Base-by-base conservation (phyloP, 257 asterid genomes). In the Solanum arcanum region DNA sequence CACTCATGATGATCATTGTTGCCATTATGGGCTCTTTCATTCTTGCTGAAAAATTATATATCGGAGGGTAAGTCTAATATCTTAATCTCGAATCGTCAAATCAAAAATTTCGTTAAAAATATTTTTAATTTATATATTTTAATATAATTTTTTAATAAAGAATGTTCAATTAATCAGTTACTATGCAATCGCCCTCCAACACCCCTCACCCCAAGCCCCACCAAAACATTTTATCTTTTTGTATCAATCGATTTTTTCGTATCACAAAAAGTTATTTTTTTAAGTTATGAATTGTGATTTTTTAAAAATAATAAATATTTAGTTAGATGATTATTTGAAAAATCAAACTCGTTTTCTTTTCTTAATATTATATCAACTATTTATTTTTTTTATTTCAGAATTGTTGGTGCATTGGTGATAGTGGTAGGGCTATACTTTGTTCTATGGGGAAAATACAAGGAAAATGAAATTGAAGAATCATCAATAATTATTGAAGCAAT, bases 1-100 rank as follows among this genome's bases (percentile, higher is more conserved):
- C 99, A 16, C 86, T 96, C 88, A 96, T 96, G 98, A 96, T 96
- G 98, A 94, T 96, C 90, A 91, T 96, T 64, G 98, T 96, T 12
- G 98, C 99, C 11, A 90, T 96, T 83, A 93, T 96, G 98, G 98
- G 98, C 15, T 94, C 98, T n/a, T 95, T 95, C 90, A 94, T 96
- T 60, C 87, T 96, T 80, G 96, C 98, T 3, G 99, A 96, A 74
- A 94, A 96, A 47, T 91, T 96, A 8, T 95, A 92, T 29, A 47
- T 93, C 27, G 98, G 99, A 94, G 98, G 98, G 99, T 96, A 93
- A 90, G 72, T 35, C 41, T 7, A 84, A 59, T 56, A 56, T 18
- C 11, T 52, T 0, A 52, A 52, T 3, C 10, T 2, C 2, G n/a
- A 52, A 1, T 18, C 0, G n/a, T 52, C 2, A 52, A 52, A 0